Conservation (phyloP, 192 early-diverging fungal species). For the Phlyctochytrium arcticum region DNA sequence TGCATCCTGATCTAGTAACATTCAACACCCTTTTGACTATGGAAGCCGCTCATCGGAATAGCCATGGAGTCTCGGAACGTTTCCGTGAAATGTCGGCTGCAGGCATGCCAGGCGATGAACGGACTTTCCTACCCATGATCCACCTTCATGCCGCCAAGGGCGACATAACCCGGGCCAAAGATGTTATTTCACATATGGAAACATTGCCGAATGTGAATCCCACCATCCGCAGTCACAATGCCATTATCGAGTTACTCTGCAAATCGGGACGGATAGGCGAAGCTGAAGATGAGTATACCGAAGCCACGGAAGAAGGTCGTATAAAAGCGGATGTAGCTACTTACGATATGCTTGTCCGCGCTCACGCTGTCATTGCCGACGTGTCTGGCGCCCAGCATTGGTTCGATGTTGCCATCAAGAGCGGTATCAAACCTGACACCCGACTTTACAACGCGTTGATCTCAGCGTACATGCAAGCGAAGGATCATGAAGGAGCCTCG, state of each 20-base stretch:
- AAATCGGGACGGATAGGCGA: neutral
- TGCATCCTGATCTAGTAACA: conserved; percentile 25
- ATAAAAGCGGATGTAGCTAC: conserved; percentile 23
- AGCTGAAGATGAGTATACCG: neutral
- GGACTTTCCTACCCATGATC: conserved; percentile 14
- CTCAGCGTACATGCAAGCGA: conserved; percentile 7
- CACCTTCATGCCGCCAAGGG: neutral
- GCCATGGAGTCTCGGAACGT: conserved; percentile 12
- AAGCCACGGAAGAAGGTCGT: neutral
- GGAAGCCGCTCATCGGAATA: conserved; percentile 5
- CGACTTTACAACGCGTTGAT: conserved; percentile 31
- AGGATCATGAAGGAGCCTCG: conserved; percentile 16
- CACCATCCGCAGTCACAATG: conserved; percentile 9
- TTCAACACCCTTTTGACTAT: conserved; percentile 36
- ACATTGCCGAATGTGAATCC: neutral
- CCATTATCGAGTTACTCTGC: neutral
- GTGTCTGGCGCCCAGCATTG: conserved; percentile 13
- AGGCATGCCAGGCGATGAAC: neutral
- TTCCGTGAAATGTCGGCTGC: conserved; percentile 2
- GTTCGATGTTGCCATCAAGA: conserved; percentile 11
- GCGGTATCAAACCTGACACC: conserved; percentile 14
- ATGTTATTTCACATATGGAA: neutral
- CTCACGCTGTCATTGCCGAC: conserved; percentile 12
- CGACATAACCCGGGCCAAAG: conserved; percentile 6
- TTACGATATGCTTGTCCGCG: conserved; percentile 37